These are phyloP conservation scores for Cryphonectria nitschkei DNA, from an alignment of 2,329 filamentous ascomycete species.

Conservation along the genomic window DNA sequence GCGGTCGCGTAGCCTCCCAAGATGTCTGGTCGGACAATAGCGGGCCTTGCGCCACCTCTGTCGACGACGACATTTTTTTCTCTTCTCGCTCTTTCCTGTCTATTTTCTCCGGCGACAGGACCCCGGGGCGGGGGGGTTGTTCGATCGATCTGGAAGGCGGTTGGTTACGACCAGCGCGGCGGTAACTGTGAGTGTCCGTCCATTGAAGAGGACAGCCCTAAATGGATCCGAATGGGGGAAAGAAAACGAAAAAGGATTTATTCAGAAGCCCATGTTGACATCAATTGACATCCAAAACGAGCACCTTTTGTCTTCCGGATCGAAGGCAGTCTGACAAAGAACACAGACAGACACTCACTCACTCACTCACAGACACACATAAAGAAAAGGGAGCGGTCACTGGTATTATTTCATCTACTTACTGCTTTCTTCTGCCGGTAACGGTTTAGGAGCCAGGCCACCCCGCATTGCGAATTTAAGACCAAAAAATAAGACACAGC, in stretches of 20 bases:
- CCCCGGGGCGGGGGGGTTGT: not conserved
- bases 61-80: conserved; percentile 9
- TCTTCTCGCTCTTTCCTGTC: not conserved
- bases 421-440: not conserved
- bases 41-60: conserved; percentile 19
- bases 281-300: not conserved
- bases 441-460: not conserved
- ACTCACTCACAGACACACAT: too few species aligned
- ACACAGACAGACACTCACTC: too few species aligned
- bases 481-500: not conserved
- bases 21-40: conserved; percentile 21
- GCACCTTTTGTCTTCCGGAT: not conserved
- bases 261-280: not conserved
- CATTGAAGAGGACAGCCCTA: not conserved
- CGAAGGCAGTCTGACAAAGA: not conserved
- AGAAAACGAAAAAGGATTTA: not conserved
- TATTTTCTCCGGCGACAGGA: not conserved
- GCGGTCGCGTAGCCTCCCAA: conserved; percentile 24
- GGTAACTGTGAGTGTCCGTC: not conserved
- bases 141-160: not conserved
- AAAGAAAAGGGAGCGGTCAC: not conserved
- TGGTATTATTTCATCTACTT: not conserved
- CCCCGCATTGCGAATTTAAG: not conserved
- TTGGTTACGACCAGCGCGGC: conserved; percentile 1
- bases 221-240: not conserved